phyloP scores from a whole-genome alignment of 1,139 yeast species.

The Wickerhamiella infanticola region DNA sequence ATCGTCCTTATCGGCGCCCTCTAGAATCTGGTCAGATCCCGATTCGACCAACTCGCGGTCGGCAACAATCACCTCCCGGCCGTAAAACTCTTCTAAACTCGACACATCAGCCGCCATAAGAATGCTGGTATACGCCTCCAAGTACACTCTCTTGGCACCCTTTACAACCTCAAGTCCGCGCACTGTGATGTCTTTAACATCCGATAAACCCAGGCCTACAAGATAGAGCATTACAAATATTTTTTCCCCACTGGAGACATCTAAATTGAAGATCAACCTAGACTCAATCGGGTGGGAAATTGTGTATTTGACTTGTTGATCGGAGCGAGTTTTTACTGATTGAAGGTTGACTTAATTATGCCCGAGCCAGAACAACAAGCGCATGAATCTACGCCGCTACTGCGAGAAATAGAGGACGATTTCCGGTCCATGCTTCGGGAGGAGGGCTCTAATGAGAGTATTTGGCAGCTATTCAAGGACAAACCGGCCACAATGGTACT shows the following conservation, averaged over 20 bases:
- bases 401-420: conserved; percentile 7
- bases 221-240: conserved; percentile 53
- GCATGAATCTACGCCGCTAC: conserved; percentile 7
- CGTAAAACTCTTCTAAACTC: conserved; percentile 56
- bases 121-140: conserved; percentile 91
- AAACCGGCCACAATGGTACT: conserved; percentile 12
- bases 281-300: too few species aligned
- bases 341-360: too few species aligned
- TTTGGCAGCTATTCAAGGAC: conserved; percentile 7
- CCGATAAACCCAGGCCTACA: conserved; percentile 82
- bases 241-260: background rate
- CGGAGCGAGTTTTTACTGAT: too few species aligned
- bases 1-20: conserved; percentile 62
- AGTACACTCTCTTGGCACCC: conserved; percentile 71
- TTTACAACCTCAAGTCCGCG: conserved; percentile 79
- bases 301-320: too few species aligned
- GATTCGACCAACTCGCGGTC: conserved; percentile 89
- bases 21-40: conserved; percentile 70
- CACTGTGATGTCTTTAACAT: conserved; percentile 81
- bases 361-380: background rate
- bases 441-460: conserved; percentile 7
- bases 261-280: background rate
- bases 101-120: conserved; percentile 78
- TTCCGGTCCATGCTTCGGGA: conserved; percentile 12
- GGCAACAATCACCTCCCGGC: conserved; percentile 71